phyloP scores from a whole-genome alignment of 371 early-diverging fungal species.

The Mortierella sp. region DNA sequence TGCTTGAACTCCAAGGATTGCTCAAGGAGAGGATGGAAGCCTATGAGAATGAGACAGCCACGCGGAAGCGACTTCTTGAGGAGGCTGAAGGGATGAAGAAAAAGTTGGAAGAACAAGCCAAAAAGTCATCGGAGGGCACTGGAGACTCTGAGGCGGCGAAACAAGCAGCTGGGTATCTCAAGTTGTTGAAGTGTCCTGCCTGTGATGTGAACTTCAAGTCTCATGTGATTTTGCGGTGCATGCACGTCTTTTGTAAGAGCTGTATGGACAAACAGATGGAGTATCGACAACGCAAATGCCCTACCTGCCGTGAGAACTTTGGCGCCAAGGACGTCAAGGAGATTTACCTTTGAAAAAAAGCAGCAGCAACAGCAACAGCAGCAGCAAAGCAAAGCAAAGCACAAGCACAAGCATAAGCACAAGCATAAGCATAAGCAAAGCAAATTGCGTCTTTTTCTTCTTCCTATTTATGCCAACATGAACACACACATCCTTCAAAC shows the following conservation, averaged over 20 bases:
- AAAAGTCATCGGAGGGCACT: constrained; percentile 19
- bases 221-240: constrained; percentile 86
- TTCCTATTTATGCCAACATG: too few relatives aligned
- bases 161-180: constrained; percentile 62
- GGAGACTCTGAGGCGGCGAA: constrained; percentile 57
- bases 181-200: constrained; percentile 87
- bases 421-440: too few relatives aligned
- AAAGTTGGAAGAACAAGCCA: constrained; percentile 61
- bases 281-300: constrained; percentile 98
- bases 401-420: too few relatives aligned
- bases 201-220: constrained; percentile 89
- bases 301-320: constrained; percentile 95
- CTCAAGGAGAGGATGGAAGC: constrained; percentile 66
- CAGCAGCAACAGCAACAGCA: too few relatives aligned
- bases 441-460: too few relatives aligned
- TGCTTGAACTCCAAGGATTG: constrained; percentile 57
- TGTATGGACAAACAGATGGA: constrained; percentile 93
- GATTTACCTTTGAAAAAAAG: constrained; percentile 78
- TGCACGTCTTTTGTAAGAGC: constrained; percentile 97
- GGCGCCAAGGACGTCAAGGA: constrained; percentile 90
- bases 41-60: constrained; percentile 67
- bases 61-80: constrained; percentile 63
- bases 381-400: too few relatives aligned
- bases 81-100: constrained; percentile 64
- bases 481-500: too few relatives aligned